These are phyloP conservation scores for Cyberlindnera meyerae DNA, from an alignment of 805 yeast species.

Conservation along the genomic window DNA sequence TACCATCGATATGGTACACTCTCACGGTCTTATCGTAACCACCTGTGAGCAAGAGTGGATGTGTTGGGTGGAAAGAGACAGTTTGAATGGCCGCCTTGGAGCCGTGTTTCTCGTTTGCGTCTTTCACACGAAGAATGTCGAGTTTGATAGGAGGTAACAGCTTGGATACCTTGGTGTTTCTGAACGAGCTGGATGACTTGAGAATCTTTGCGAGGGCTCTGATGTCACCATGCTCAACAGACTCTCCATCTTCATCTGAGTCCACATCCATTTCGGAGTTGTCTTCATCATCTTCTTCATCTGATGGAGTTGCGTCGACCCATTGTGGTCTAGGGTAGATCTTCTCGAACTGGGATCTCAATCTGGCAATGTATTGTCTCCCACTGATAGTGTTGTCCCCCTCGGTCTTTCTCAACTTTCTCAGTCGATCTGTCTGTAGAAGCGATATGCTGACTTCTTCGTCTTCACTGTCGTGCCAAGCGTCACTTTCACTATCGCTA, in stretches of 20 bases:
- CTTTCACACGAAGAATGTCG: slow-evolving; percentile 78
- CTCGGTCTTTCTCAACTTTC: slow-evolving; percentile 64
- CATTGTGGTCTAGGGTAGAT: slow-evolving; percentile 84
- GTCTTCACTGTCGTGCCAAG: slow-evolving; percentile 92
- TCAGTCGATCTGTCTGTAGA: slow-evolving; percentile 50
- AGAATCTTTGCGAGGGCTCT: slow-evolving; percentile 36
- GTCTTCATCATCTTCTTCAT: slow-evolving; percentile 28
- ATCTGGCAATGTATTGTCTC: slow-evolving; percentile 52
- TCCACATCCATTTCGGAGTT: slow-evolving; percentile 20
- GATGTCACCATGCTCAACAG: slow-evolving; percentile 34
- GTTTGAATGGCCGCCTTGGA: slow-evolving; percentile 83
- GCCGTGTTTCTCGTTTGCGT: slow-evolving; percentile 69
- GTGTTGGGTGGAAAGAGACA: slow-evolving; percentile 76
- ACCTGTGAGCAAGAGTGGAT: slow-evolving; percentile 80
- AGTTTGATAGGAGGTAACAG: slow-evolving; percentile 65
- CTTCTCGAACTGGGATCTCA: slow-evolving; percentile 66
- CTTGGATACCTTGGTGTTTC: slow-evolving; percentile 36
- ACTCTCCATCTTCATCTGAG: slow-evolving; percentile 27
- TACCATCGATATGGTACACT: slow-evolving; percentile 87
- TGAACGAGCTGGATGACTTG: slow-evolving; percentile 35
- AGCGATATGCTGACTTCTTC: slow-evolving; percentile 65
- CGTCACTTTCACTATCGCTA: slow-evolving; percentile 37
- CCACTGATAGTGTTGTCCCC: slow-evolving; percentile 54
- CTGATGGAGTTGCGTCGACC: slow-evolving; percentile 40
- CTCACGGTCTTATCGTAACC: slow-evolving; percentile 90